Percentiles rank a stretch among this genome's conserved stretches.
phyloP scores from a whole-genome alignment of 2,329 filamentous ascomycete species.

The Colletotrichum camelliae region DNA sequence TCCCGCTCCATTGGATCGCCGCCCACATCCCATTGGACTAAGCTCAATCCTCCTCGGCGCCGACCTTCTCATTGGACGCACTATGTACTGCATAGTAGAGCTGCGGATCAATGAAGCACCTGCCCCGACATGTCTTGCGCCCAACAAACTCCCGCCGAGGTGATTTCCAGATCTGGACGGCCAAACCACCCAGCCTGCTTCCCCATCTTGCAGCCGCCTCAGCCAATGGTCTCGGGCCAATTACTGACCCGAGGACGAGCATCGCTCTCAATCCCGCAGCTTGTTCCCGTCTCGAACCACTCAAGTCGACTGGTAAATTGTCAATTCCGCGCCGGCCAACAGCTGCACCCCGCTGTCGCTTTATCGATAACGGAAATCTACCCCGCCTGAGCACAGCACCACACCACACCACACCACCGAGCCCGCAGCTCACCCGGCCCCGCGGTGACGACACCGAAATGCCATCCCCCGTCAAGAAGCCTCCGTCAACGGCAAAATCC shows the following conservation, averaged over 20 bases:
- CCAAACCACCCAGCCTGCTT: not conserved
- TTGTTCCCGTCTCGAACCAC: not conserved
- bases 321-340: not conserved
- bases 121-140: not conserved
- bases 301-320: not conserved
- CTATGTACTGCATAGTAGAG: not conserved
- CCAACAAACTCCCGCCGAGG: not conserved
- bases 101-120: not conserved
- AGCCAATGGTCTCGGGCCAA: slow-evolving; percentile 1
- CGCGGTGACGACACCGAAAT: slow-evolving; percentile 15
- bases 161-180: slow-evolving; percentile 5
- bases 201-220: not conserved
- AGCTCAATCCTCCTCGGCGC: not conserved
- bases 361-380: slow-evolving; percentile 17
- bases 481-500: not conserved
- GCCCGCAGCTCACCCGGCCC: not conserved
- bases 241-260: not conserved
- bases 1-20: not conserved
- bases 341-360: not conserved
- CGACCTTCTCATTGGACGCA: not conserved
- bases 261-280: not conserved
- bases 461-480: slow-evolving; percentile 11
- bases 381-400: not conserved
- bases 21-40: not conserved
- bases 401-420: not conserved